Evolutionary conservation across 2,329 filamentous ascomycete species (phyloP).

Genomic region (Penicillium verrucosum): DNA sequence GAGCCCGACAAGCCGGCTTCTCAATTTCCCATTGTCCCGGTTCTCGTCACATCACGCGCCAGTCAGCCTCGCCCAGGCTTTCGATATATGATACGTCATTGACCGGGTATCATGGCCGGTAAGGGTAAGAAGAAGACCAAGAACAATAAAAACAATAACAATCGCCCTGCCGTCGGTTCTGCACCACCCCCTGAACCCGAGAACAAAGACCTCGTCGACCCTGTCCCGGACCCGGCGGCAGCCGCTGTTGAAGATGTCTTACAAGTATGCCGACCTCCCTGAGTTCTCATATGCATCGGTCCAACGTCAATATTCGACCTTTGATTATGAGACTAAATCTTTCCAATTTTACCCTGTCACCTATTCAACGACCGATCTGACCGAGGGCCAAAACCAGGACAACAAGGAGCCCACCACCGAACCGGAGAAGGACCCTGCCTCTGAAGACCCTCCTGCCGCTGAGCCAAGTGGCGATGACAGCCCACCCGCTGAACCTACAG

Average conservation of each 20-base stretch:
- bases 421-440: conserved; percentile 29
- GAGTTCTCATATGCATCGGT: conserved; percentile 43
- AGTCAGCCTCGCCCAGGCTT: conserved; percentile 18
- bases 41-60: conserved; percentile 21
- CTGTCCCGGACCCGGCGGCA: conserved; percentile 31
- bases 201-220: conserved; percentile 16
- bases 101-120: conserved; percentile 36
- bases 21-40: conserved; percentile 27
- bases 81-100: conserved; percentile 31
- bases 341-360: conserved; percentile 39
- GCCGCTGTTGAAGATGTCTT: conserved; percentile 37
- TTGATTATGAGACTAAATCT: conserved; percentile 39
- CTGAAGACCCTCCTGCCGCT: conserved; percentile 22
- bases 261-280: conserved; percentile 46
- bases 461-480: conserved; percentile 26
- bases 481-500: conserved; percentile 27
- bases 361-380: conserved; percentile 33
- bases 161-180: conserved; percentile 28
- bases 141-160: conserved; percentile 33
- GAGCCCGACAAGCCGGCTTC: conserved; percentile 25
- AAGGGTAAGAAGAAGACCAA: conserved; percentile 37
- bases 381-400: conserved; percentile 38
- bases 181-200: conserved; percentile 25
- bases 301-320: conserved; percentile 44
- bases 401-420: conserved; percentile 31